Conservation (phyloP, 208 protist genomes). For the Phytomonas serpens region DNA sequence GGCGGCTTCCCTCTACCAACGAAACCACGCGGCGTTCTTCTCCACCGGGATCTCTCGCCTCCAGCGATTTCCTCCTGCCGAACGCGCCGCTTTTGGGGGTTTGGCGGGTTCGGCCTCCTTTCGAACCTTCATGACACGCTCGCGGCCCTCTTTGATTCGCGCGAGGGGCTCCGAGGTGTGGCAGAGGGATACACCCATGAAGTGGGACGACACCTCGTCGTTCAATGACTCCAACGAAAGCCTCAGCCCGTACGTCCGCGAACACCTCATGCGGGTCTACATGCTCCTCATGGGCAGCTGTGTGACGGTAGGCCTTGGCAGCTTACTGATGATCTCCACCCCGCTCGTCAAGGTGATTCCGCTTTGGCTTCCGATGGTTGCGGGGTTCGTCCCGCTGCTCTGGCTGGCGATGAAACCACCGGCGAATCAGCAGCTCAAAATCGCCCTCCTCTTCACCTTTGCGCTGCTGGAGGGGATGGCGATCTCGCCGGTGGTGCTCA, state of each 20-base stretch:
- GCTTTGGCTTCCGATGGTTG: constrained; percentile 79
- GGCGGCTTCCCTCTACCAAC: constrained; percentile 12
- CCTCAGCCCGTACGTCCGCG: constrained; percentile 71
- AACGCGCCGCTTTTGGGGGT: background rate
- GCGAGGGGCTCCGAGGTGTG: constrained; percentile 30
- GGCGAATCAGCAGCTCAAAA: constrained; percentile 55
- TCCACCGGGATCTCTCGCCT: background rate
- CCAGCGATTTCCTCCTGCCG: background rate
- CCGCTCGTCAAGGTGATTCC: constrained; percentile 60
- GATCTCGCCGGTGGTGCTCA: constrained; percentile 64
- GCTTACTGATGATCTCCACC: constrained; percentile 76
- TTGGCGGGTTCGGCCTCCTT: background rate
- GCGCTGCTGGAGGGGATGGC: constrained; percentile 79
- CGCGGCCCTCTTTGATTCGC: constrained; percentile 18
- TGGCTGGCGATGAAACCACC: constrained; percentile 79
- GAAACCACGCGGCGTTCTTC: constrained; percentile 9
- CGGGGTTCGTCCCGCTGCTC: constrained; percentile 74
- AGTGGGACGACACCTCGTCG: constrained; percentile 21
- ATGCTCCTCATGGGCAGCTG: constrained; percentile 49
- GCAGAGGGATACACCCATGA: constrained; percentile 32
- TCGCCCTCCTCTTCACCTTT: constrained; percentile 74
- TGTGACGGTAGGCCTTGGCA: constrained; percentile 43
- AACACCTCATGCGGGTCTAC: constrained; percentile 82
- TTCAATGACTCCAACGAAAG: constrained; percentile 51
- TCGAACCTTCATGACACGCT: constrained; percentile 7